Percentiles rank a stretch among this genome's conserved stretches.
Conservation (phyloP, 176 grass and related monocot species). For the Phoenix dactylifera region DNA sequence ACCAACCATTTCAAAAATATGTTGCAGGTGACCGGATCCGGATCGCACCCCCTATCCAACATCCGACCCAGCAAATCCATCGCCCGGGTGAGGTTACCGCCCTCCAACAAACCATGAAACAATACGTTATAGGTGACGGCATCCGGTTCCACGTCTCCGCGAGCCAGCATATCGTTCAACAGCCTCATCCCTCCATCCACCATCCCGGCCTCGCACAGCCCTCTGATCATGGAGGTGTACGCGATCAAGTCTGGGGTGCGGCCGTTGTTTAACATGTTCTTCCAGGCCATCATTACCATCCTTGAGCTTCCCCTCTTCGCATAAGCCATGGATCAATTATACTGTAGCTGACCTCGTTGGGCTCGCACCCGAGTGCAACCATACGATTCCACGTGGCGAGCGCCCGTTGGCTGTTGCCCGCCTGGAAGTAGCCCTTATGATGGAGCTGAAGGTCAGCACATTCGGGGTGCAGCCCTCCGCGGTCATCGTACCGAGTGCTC, state of each 20-base stretch:
- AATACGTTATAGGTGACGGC: constrained; percentile 62
- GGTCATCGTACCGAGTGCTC: constrained; percentile 52
- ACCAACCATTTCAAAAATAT: constrained; percentile 50
- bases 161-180: constrained; percentile 61
- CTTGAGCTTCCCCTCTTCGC: constrained; percentile 60
- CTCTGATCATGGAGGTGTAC: constrained; percentile 90
- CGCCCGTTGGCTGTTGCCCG: constrained; percentile 36
- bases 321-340: constrained; percentile 69
- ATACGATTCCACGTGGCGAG: constrained; percentile 67
- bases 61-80: constrained; percentile 59
- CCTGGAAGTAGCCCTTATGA: constrained; percentile 64
- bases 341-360: constrained; percentile 64
- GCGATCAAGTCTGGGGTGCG: constrained; percentile 60
- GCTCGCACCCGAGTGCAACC: constrained; percentile 31
- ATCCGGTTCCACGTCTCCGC: constrained; percentile 53
- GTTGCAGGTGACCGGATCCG: constrained; percentile 68
- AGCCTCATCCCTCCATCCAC: constrained; percentile 58
- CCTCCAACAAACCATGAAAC: constrained; percentile 45
- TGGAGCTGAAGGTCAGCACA: constrained; percentile 69
- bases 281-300: constrained; percentile 97
- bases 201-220: constrained; percentile 59
- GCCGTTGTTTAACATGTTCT: constrained; percentile 63
- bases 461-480: constrained; percentile 50
- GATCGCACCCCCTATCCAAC: constrained; percentile 74
- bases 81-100: constrained; percentile 38